Conservation (phyloP, 208 protist species). For the Trypanosoma boissoni region DNA sequence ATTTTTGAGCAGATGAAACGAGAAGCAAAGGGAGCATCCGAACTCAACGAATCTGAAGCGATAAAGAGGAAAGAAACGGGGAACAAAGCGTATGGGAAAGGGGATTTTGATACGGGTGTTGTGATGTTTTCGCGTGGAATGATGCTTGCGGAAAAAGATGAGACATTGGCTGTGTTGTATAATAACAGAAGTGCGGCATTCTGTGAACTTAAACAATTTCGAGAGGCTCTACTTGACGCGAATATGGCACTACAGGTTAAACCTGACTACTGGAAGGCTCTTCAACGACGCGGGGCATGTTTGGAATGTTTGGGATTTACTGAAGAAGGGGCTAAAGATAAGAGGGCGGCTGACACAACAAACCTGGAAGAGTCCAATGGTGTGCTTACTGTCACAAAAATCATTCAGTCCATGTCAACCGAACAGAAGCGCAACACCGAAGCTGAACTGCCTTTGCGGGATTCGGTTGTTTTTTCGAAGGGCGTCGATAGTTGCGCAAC, state of each 20-base stretch:
- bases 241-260: conserved; percentile 44
- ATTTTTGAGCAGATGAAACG: conserved; percentile 37
- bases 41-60: conserved; percentile 52
- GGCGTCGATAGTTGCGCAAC: background rate
- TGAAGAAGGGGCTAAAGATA: conserved; percentile 48
- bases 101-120: conserved; percentile 40
- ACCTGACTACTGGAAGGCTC: conserved; percentile 69
- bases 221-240: conserved; percentile 67
- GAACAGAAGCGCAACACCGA: conserved; percentile 25
- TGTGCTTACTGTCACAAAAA: conserved; percentile 30
- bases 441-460: too few relatives aligned
- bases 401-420: conserved; percentile 29
- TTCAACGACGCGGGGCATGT: conserved; percentile 62
- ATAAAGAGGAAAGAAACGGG: conserved; percentile 80
- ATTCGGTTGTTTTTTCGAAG: too few relatives aligned
- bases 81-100: conserved; percentile 47
- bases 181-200: conserved; percentile 79
- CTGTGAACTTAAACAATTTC: conserved; percentile 45
- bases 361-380: conserved; percentile 35
- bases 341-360: conserved; percentile 43
- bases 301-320: conserved; percentile 64
- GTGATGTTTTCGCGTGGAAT: conserved; percentile 77
- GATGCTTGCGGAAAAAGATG: conserved; percentile 59
- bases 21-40: conserved; percentile 26
- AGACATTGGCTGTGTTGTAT: conserved; percentile 58